Evolutionary conservation across 2,329 filamentous ascomycete genomes (phyloP), one percentile per base, ranked within the genome.

Genomic region (Talaromyces sp.): DNA sequence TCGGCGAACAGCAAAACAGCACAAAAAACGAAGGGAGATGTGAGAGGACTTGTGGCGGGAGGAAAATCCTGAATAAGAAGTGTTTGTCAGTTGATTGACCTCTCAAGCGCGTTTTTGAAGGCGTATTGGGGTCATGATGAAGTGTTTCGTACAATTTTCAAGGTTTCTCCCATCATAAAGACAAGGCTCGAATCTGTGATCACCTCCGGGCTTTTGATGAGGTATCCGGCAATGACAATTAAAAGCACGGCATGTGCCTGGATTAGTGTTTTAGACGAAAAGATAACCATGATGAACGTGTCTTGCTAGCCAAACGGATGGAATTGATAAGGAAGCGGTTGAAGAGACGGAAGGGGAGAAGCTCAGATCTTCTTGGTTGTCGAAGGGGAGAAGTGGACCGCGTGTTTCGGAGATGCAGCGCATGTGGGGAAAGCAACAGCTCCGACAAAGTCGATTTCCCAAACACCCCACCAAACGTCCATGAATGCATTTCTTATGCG

Each of bases 181-280:
- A 96, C 89, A 19, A 96, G 72, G 47, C 87, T 86, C 66, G 95
- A 90, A 67, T 93, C 87, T 44, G 89, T 85, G 64, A 97, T 80
- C 39, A 83, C 80, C 56, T 77, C 76, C 5, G 92, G 92, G 53
- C 82, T 86, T 37, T 84, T 87, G 65, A 95, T 80, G 76, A 97
- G 88, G 77, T 94, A 90, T 74, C 87, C 91, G 65, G 87, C 91
- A 44, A 94, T 79, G 5, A 89, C 90, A 60, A 96, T 74, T 75
- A 96, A 90, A 77, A 94, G 91, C 69, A 96, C 82, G 63, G 88
- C 89, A 63, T 96, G 78, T 47, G 86, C 87, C 63, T 89, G 88
- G 64, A 97, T 87, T 71, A 96, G 87, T 8, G 87, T 90, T 68
- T 83, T 88, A 55, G 87, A 86, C 2, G 90, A 91, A 66, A 97